Conservation (phyloP, 2,329 filamentous ascomycete species). For the Cyphellophora attinorum region DNA sequence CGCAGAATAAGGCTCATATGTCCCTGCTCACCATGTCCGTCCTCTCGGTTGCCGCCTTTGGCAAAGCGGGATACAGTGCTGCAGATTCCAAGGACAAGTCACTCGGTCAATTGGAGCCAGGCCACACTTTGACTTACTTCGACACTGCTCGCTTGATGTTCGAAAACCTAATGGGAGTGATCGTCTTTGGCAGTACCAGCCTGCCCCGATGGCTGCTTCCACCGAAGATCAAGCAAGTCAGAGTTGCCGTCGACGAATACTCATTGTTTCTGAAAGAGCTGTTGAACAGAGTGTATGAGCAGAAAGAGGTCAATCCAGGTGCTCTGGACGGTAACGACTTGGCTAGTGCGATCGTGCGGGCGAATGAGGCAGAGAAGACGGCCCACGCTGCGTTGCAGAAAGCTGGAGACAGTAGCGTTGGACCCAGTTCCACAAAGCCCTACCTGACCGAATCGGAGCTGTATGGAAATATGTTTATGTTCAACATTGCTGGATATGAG, state of each 20-base stretch:
- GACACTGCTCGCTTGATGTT: constrained; percentile 16
- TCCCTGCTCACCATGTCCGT: constrained; percentile 30
- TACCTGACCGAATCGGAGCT: constrained; percentile 34
- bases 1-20: no score
- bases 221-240: constrained; percentile 16
- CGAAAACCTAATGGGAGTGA: constrained; percentile 12
- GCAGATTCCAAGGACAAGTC: not conserved
- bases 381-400: constrained; percentile 24
- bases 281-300: constrained; percentile 13
- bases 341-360: constrained; percentile 15
- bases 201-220: constrained; percentile 19
- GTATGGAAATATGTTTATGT: constrained; percentile 39
- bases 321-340: constrained; percentile 18
- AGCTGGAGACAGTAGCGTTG: constrained; percentile 20
- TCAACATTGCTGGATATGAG: constrained; percentile 44
- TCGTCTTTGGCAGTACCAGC: constrained; percentile 11
- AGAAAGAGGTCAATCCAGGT: constrained; percentile 15
- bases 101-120: no score
- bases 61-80: constrained; percentile 14
- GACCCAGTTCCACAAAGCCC: constrained; percentile 7
- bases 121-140: constrained; percentile 18
- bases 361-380: constrained; percentile 14
- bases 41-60: constrained; percentile 28
- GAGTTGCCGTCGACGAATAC: constrained; percentile 5
- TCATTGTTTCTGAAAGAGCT: constrained; percentile 13